Percentiles rank a stretch among this genome's conserved stretches.
These are phyloP conservation scores for Diaporthe sp. DNA, from an alignment of 2,329 filamentous ascomycete genomes.

Conservation along the genomic window DNA sequence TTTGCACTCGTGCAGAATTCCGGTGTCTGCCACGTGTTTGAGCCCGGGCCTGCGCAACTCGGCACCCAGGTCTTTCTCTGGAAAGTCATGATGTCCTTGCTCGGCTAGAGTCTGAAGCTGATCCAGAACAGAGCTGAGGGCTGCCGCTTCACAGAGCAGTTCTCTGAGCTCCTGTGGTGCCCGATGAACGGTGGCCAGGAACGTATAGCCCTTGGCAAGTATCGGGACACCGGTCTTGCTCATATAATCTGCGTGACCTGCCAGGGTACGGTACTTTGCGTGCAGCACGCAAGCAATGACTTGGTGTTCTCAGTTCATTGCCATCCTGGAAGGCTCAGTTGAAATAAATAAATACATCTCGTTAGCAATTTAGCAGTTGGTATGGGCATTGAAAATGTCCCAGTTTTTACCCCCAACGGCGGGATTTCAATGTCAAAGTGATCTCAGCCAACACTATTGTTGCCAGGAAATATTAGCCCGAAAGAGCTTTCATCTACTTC, in stretches of 20 bases:
- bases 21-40: not conserved
- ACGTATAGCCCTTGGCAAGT: not conserved
- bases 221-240: not conserved
- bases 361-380: not conserved
- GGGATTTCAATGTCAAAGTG: not conserved
- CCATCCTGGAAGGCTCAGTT: not conserved
- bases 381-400: not conserved
- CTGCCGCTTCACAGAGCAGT: conserved; percentile 3
- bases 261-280: not conserved
- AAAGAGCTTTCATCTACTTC: not conserved
- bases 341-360: not conserved
- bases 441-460: no score
- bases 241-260: not conserved
- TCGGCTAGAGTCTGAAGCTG: not conserved
- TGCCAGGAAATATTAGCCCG: no score
- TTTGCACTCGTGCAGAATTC: not conserved
- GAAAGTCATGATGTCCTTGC: not conserved
- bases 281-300: not conserved
- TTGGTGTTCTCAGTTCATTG: not conserved
- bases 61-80: not conserved
- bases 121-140: not conserved
- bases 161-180: not conserved
- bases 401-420: not conserved
- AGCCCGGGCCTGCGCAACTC: not conserved
- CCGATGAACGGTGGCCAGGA: not conserved